These are phyloP conservation scores for Rhizophagus clarus DNA, from an alignment of 192 early-diverging fungal species.

Conservation along the genomic window DNA sequence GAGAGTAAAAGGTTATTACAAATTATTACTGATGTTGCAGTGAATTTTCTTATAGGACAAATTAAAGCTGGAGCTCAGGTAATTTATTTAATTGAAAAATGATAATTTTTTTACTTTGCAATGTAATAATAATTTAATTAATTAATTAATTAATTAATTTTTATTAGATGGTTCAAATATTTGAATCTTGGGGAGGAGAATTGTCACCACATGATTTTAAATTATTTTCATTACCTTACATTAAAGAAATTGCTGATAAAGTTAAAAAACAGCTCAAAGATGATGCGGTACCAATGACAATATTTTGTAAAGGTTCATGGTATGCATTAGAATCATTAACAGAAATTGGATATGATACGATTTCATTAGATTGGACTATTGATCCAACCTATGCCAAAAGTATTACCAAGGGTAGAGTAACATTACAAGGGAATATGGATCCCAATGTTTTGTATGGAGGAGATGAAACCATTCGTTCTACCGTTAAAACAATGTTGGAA, in stretches of 20 bases:
- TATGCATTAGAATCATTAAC: slow-evolving; percentile 77
- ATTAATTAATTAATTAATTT: not conserved
- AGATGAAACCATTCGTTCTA: slow-evolving; percentile 70
- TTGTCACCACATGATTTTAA: slow-evolving; percentile 80
- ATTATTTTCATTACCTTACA: slow-evolving; percentile 87
- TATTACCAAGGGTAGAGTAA: slow-evolving; percentile 55
- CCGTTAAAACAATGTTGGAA: slow-evolving; percentile 78
- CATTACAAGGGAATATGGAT: slow-evolving; percentile 96
- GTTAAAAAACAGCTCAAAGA: slow-evolving; percentile 64
- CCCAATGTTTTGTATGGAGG: slow-evolving; percentile 80
- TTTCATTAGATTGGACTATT: slow-evolving; percentile 92
- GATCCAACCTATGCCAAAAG: slow-evolving; percentile 64
- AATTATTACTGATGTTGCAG: slow-evolving; percentile 80
- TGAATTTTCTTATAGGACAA: slow-evolving; percentile 89
- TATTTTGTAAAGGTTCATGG: slow-evolving; percentile 94
- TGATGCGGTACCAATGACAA: slow-evolving; percentile 77
- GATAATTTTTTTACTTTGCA: too few relatives aligned
- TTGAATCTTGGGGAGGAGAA: slow-evolving; percentile 97
- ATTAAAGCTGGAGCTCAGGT: slow-evolving; percentile 95
- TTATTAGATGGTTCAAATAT: slow-evolving; percentile 87
- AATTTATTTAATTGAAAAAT: not conserved
- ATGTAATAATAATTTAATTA: too few relatives aligned
- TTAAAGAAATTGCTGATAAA: slow-evolving; percentile 73
- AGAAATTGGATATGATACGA: slow-evolving; percentile 75
- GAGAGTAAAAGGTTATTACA: slow-evolving; percentile 77